Evolutionary conservation across 257 asterid genomes (phyloP), one percentile per base, ranked within the genome.

Genomic region (Henckelia pumila): DNA sequence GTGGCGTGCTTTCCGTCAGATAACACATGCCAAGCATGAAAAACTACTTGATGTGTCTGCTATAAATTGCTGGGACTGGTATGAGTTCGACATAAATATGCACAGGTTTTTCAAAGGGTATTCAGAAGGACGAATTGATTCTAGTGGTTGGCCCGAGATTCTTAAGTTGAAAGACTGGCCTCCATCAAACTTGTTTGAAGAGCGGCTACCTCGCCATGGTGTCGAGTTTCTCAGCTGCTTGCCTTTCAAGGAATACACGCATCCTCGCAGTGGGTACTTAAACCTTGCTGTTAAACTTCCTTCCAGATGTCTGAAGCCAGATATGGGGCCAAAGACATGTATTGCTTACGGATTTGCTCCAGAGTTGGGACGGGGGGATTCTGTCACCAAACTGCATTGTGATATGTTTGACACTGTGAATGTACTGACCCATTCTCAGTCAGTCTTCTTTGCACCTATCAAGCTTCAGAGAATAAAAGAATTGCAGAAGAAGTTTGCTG

Each of bases 1-100:
- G 95, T 85, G 90, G 90, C 88, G 96, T 70, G 95, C 88, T 59
- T 68, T 74, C 59, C 85, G 96, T 30, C 92, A 83, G 67, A 70
- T 77, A 16, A 26, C 29, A 26, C 70, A 62, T 30, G 19, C 26
- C 8, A 80, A 82, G 2, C 83, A 81, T 26, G 29, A 26, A 26
- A 5, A 26, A 26, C 29, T 26, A 3, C 29, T 26, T 50, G 66
- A 62, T 28, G 83, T 84, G 64, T 40, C 68, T 49, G 92, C 87
- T 62, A 53, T 87, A 50, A 79, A 75, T 81, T 85, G 92, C 85
- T 78, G 87, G 64, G 84, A 85, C 70, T 89, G 96, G 92, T 80
- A 88, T 58, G 85, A 85, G 95, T 49, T 19, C 1, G 74, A 75
- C 40, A 71, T 75, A 26, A 78, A 81, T 62, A 59, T 70, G 55